Evolutionary conservation across 768 basidiomycete genomes (phyloP).

Genomic region (Trametes maxima): DNA sequence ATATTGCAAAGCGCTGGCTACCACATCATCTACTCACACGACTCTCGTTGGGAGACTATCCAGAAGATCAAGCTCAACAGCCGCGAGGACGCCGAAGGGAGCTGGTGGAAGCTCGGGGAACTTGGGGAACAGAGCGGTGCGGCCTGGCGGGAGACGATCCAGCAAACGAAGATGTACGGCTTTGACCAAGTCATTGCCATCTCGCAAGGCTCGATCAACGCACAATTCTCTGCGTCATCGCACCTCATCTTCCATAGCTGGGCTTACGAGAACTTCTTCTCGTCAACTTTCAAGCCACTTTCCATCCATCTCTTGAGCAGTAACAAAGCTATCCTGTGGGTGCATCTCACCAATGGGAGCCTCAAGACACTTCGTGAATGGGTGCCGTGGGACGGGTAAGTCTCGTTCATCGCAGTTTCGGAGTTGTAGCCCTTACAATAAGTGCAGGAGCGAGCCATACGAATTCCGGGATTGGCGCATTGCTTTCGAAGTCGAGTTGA

Average conservation of each 20-base stretch:
- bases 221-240: constrained; percentile 25
- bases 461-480: constrained; percentile 31
- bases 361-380: constrained; percentile 27
- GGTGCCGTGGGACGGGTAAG: constrained; percentile 19
- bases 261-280: constrained; percentile 25
- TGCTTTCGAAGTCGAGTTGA: constrained; percentile 35
- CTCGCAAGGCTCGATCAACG: constrained; percentile 33
- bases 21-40: constrained; percentile 27
- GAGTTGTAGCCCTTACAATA: not conserved
- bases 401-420: not conserved
- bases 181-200: constrained; percentile 33
- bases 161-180: constrained; percentile 27
- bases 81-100: constrained; percentile 11
- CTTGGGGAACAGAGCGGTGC: not conserved
- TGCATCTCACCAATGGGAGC: constrained; percentile 27
- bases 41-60: constrained; percentile 20
- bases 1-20: constrained; percentile 30
- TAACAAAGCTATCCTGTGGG: constrained; percentile 29
- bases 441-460: constrained; percentile 20
- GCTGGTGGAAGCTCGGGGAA: constrained; percentile 16
- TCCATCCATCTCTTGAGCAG: constrained; percentile 29
- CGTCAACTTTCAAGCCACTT: constrained; percentile 27
- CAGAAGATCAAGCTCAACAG: not conserved
- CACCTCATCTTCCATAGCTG: constrained; percentile 19
- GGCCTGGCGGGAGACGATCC: constrained; percentile 21